Evolutionary conservation across 257 asterid species (phyloP).

Genomic region (Capsicum rhomboideum): DNA sequence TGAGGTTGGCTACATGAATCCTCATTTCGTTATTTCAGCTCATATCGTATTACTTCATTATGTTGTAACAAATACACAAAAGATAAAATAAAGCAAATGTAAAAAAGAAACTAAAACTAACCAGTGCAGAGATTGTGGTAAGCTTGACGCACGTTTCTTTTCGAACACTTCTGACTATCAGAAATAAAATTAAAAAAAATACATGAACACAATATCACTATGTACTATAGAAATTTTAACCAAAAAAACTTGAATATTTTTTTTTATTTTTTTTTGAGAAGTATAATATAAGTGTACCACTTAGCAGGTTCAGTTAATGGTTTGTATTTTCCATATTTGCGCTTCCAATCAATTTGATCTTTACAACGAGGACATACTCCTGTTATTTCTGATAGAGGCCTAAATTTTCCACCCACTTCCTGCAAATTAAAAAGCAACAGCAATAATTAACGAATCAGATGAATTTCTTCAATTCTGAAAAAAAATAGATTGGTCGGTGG

Average conservation of each 20-base stretch:
- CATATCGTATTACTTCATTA: not conserved
- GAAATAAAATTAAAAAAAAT: not conserved
- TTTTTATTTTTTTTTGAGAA: too few relatives aligned
- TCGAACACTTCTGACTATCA: slow-evolving; percentile 77
- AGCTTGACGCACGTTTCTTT: slow-evolving; percentile 95
- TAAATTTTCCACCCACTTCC: slow-evolving; percentile 78
- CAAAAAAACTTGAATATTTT: not conserved
- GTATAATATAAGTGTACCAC: slow-evolving; percentile 31
- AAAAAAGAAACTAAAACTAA: slow-evolving; percentile 12
- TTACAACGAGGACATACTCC: slow-evolving; percentile 88
- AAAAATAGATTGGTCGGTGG: not conserved
- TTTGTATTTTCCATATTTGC: slow-evolving; percentile 84
- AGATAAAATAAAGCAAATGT: not conserved
- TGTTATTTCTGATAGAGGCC: slow-evolving; percentile 72
- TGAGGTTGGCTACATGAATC: not conserved
- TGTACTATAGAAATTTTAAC: not conserved
- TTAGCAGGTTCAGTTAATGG: slow-evolving; percentile 77
- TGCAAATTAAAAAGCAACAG: slow-evolving; percentile 27
- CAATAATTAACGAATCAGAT: not conserved
- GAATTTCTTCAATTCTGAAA: not conserved
- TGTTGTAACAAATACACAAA: not conserved
- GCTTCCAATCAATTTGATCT: slow-evolving; percentile 92
- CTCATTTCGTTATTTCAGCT: not conserved
- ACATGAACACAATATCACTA: not conserved
- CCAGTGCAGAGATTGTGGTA: slow-evolving; percentile 84